Evolutionary conservation across 441 rosid species (phyloP), one percentile per base, ranked within the genome.

Genomic region (Metrosideros polymorpha): DNA sequence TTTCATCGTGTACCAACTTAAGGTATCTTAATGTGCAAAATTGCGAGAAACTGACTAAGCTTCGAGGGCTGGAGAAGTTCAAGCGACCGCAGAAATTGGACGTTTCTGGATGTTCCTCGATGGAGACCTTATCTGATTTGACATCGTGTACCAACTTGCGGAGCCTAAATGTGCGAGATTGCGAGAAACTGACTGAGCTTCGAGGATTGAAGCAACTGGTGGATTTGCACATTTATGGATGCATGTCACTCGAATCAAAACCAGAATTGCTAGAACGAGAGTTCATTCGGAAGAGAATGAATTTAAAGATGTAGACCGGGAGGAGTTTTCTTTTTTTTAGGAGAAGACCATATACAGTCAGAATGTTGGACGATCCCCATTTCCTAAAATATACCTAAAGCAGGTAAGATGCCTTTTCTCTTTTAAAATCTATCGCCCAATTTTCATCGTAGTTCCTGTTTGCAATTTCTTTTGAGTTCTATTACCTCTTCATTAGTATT

Each of bases 1-100:
- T 61, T 4, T 61, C 75, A 30, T 61, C 12, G 30, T 61, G 6
- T 61, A 61, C 1, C 12, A 4, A 30, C 24, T 30, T 61, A 42
- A 0, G 0, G 0, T 0, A 1, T 17, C 1, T 30, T 6, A 0
- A 7, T 61, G 42, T 30, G 42, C 12, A 4, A 61, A 0, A 61
- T 61, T 61, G 75, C 9, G 24, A 17, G 24, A 17, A 61, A 61
- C 24, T 30, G 3, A 61, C 24, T 30, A 24, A 61, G 12, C 75
- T 61, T 30, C 75, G 2, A 17, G 75, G 75, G 75, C 75, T 61
- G 1, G 75, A 61, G 75, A 61, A 8, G 30, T 61, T 61, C 6
- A 0, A 61, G 42, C 24, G 17, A 15, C 24, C 4, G 1, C 6
- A 1, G 3, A 12, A 8, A 7, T 7, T 61, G 75, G 42, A 61